Evolutionary conservation across 345 rosid genomes (phyloP).

Genomic region (Syzygium aromaticum): DNA sequence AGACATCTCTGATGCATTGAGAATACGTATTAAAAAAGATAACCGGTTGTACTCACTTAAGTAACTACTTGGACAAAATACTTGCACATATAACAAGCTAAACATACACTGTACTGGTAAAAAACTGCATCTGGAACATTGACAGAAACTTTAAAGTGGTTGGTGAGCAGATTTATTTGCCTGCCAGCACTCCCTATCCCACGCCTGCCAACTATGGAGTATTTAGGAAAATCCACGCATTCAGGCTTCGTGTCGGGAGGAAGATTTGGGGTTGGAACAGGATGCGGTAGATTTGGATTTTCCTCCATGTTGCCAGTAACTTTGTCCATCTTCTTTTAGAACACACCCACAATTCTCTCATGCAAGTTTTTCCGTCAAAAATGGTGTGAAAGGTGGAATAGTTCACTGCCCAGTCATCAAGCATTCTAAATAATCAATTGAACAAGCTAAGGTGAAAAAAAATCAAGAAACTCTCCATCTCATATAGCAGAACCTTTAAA

Average conservation of each 20-base stretch:
- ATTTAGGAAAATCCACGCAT: slow-evolving; percentile 20
- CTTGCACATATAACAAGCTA: not conserved
- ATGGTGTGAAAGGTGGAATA: not conserved
- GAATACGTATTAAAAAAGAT: not conserved
- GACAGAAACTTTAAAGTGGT: slow-evolving; percentile 65
- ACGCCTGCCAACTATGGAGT: slow-evolving; percentile 34
- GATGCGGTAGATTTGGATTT: slow-evolving; percentile 16
- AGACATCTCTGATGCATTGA: not conserved
- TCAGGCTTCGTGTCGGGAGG: slow-evolving; percentile 23
- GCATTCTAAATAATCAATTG: not conserved
- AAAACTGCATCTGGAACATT: slow-evolving; percentile 46
- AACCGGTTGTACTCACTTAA: not conserved
- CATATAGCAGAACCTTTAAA: not conserved
- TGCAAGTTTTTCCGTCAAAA: not conserved
- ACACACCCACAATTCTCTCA: not conserved
- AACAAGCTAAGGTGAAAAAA: not conserved
- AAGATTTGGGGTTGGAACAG: slow-evolving; percentile 12
- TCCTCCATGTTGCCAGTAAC: slow-evolving; percentile 1
- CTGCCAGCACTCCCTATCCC: slow-evolving; percentile 48
- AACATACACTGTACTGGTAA: slow-evolving; percentile 70
- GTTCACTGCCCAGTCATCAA: not conserved
- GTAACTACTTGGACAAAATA: not conserved
- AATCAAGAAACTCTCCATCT: not conserved
- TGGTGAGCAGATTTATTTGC: slow-evolving; percentile 40
- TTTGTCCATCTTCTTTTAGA: slow-evolving; percentile 32